phyloP scores from a whole-genome alignment of 2,329 filamentous ascomycete species.

The Arachnomyces sp. region DNA sequence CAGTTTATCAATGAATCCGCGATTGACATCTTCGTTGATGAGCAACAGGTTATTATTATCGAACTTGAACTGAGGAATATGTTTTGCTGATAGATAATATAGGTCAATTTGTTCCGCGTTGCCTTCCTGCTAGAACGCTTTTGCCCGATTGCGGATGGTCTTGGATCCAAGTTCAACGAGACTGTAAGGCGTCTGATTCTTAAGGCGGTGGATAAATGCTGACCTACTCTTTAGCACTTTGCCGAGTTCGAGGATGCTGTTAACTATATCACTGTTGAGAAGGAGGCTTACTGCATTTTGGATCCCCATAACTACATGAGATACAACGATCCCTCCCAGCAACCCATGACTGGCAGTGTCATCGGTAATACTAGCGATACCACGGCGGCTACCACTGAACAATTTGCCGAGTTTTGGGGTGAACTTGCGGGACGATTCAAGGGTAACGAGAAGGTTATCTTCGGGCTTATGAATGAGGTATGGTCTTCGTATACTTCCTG shows the following conservation, averaged over 20 bases:
- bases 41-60: slow-evolving; percentile 32
- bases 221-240: slow-evolving; percentile 30
- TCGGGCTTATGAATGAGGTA: slow-evolving; percentile 65
- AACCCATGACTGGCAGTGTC: slow-evolving; percentile 53
- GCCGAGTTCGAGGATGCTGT: slow-evolving; percentile 39
- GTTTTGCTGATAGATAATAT: background rate
- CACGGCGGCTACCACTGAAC: slow-evolving; percentile 56
- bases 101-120: slow-evolving; percentile 42
- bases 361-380: slow-evolving; percentile 37
- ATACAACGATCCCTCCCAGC: slow-evolving; percentile 27
- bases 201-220: background rate
- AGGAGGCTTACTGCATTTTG: slow-evolving; percentile 41
- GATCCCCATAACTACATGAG: background rate
- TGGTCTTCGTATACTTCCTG: slow-evolving; percentile 16
- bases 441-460: slow-evolving; percentile 47
- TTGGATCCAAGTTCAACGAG: slow-evolving; percentile 45
- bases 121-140: slow-evolving; percentile 47
- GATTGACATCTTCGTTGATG: slow-evolving; percentile 40
- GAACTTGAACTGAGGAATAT: background rate
- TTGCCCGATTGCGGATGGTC: slow-evolving; percentile 40
- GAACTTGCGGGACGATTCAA: slow-evolving; percentile 54
- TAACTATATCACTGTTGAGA: slow-evolving; percentile 44
- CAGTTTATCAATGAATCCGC: slow-evolving; percentile 42
- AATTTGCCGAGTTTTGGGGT: slow-evolving; percentile 53
- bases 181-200: slow-evolving; percentile 22